A percentile compares a stretch with the other conserved stretches of the same genome.
Evolutionary conservation across 371 early-diverging fungal genomes (phyloP).

Genomic region (Batrachochytrium dendrobatidis): DNA sequence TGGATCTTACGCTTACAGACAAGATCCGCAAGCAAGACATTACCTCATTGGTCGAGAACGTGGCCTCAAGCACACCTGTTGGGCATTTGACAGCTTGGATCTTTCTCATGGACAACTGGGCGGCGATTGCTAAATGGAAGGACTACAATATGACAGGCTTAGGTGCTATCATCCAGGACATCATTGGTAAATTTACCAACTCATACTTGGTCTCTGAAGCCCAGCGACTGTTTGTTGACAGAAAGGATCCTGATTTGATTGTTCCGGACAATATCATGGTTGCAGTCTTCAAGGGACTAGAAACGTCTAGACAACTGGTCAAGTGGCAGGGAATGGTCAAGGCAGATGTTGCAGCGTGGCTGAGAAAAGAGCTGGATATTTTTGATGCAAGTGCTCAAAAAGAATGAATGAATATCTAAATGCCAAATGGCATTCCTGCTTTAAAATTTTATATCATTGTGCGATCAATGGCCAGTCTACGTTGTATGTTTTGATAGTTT

Average conservation of each 20-base stretch:
- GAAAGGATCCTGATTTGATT: conserved; percentile 56
- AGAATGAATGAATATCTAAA: too few relatives aligned
- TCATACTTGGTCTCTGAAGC: conserved; percentile 55
- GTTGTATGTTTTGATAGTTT: too few relatives aligned
- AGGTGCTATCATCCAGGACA: conserved; percentile 59
- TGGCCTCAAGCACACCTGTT: conserved; percentile 48
- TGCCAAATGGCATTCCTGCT: too few relatives aligned
- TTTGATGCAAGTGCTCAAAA: too few relatives aligned
- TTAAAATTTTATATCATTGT: too few relatives aligned
- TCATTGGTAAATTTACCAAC: conserved; percentile 63
- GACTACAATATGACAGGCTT: conserved; percentile 23
- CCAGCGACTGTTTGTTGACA: conserved; percentile 64
- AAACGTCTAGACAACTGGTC: conserved; percentile 14
- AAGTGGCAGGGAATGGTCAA: conserved; percentile 43
- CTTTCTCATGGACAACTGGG: conserved; percentile 67
- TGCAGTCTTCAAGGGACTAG: conserved; percentile 16
- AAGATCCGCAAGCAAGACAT: conserved; percentile 53
- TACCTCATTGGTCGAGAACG: conserved; percentile 73
- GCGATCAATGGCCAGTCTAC: too few relatives aligned
- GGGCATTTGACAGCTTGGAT: conserved; percentile 54
- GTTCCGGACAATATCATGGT: conserved; percentile 11
- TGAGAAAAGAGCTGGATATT: neutral
- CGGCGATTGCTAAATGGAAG: too few relatives aligned
- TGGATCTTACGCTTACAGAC: conserved; percentile 62
- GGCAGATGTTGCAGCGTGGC: neutral